Evolutionary conservation across 805 yeast genomes (phyloP).

Genomic region (Nakazawaea molendinolei): DNA sequence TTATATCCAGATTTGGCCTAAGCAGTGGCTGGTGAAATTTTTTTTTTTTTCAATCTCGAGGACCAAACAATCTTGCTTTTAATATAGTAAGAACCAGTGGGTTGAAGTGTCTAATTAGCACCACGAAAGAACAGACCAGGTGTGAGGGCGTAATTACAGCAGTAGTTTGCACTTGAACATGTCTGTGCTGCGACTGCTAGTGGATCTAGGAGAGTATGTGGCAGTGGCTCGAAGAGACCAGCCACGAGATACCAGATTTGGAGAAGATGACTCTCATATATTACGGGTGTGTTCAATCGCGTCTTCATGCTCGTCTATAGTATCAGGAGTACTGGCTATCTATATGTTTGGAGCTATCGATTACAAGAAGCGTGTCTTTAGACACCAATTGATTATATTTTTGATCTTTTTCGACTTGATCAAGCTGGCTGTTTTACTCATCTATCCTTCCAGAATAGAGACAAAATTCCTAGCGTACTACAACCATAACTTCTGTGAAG

Average conservation of each 20-base stretch:
- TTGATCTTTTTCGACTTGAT: constrained; percentile 68
- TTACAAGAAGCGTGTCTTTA: constrained; percentile 52
- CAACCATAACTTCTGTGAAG: constrained; percentile 46
- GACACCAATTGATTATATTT: constrained; percentile 65
- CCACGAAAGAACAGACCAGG: no score
- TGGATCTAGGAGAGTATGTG: no score
- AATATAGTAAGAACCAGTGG: no score
- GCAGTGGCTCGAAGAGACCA: neutral
- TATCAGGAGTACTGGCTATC: constrained; percentile 52
- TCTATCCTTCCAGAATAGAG: constrained; percentile 60
- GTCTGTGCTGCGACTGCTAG: no score
- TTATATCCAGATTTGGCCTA: no score
- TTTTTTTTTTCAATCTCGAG: no score
- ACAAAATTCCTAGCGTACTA: constrained; percentile 37
- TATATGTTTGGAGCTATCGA: constrained; percentile 59
- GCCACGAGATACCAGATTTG: constrained; percentile 6
- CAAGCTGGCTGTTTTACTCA: constrained; percentile 60
- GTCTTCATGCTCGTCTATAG: constrained; percentile 41
- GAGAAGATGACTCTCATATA: constrained; percentile 6
- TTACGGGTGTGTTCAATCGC: constrained; percentile 37
- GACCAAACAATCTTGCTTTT: no score
- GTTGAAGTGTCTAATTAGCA: no score
- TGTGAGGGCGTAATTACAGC: no score
- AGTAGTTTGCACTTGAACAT: no score
- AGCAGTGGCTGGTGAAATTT: no score